Percentiles rank a stretch among this genome's conserved stretches.
These are phyloP conservation scores for Colletotrichum graminicola DNA, from an alignment of 2,329 filamentous ascomycete genomes.

Conservation along the genomic window DNA sequence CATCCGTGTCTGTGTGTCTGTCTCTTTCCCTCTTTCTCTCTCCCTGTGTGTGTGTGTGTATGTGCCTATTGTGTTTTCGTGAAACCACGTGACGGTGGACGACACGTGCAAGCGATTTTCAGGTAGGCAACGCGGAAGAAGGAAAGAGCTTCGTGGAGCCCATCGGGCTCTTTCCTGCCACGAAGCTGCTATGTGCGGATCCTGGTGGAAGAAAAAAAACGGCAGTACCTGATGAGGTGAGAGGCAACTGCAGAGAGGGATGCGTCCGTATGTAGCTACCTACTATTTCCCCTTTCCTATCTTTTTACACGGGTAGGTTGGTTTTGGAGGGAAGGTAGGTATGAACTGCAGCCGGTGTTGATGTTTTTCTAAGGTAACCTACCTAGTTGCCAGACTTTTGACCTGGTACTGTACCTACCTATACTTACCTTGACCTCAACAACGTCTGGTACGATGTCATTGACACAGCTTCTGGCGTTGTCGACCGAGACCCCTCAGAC, in stretches of 20 bases:
- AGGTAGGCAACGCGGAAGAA: not conserved
- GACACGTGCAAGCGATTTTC: not conserved
- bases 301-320: not conserved
- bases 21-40: not conserved
- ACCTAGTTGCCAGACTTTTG: too few species aligned
- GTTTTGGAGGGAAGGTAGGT: too few species aligned
- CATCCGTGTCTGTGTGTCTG: not conserved
- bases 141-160: not conserved
- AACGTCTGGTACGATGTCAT: not conserved
- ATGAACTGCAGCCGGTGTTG: not conserved
- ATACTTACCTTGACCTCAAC: not conserved
- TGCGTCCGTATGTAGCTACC: too few species aligned
- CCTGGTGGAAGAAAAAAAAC: not conserved
- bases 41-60: too few species aligned
- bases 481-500: not conserved
- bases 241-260: not conserved
- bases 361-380: not conserved
- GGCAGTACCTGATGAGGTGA: not conserved
- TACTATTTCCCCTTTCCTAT: too few species aligned
- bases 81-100: slow-evolving; percentile 16
- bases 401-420: too few species aligned
- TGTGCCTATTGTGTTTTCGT: not conserved
- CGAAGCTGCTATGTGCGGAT: too few species aligned
- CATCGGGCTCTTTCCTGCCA: not conserved
- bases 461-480: not conserved